Percentiles rank a stretch among this genome's conserved stretches.
Conservation (phyloP, 2,329 filamentous ascomycete genomes). For the Verticillium nonalfalfae region DNA sequence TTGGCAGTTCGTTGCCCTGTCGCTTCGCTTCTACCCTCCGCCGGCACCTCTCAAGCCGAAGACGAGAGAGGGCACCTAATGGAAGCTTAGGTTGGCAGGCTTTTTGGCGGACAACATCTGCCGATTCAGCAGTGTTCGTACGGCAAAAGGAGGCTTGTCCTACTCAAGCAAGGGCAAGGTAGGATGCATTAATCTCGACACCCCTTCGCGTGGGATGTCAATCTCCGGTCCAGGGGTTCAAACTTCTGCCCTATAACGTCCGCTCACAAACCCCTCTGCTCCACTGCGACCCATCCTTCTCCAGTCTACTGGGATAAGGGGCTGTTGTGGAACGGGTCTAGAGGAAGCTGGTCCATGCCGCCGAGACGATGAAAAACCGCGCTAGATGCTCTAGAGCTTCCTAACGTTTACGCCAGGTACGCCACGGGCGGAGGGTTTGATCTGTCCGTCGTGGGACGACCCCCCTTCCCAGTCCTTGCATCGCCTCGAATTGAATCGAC, state of each 20-base stretch:
- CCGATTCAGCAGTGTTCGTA: neutral
- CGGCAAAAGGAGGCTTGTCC: neutral
- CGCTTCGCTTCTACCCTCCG: neutral
- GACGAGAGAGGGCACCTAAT: too few relatives aligned
- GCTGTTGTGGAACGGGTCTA: neutral
- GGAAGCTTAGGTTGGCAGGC: neutral
- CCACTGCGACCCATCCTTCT: neutral
- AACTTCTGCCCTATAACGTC: neutral
- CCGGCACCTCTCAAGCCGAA: neutral
- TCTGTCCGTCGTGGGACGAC: neutral
- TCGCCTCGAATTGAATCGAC: neutral
- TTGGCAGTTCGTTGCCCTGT: neutral
- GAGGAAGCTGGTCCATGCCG: neutral
- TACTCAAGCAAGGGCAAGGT: neutral
- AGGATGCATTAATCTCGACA: neutral
- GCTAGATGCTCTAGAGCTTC: neutral
- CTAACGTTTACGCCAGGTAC: neutral
- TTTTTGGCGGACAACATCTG: neutral
- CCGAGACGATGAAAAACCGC: neutral
- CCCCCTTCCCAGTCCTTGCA: neutral
- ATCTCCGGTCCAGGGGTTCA: neutral
- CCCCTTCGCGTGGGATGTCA: neutral
- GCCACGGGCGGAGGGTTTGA: neutral
- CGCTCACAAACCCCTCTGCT: neutral
- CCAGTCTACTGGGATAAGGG: neutral